Percentiles rank a stretch among this genome's conserved stretches.
phyloP scores from a whole-genome alignment of 2,329 filamentous ascomycete species.

The Aspergillus arachidicola region DNA sequence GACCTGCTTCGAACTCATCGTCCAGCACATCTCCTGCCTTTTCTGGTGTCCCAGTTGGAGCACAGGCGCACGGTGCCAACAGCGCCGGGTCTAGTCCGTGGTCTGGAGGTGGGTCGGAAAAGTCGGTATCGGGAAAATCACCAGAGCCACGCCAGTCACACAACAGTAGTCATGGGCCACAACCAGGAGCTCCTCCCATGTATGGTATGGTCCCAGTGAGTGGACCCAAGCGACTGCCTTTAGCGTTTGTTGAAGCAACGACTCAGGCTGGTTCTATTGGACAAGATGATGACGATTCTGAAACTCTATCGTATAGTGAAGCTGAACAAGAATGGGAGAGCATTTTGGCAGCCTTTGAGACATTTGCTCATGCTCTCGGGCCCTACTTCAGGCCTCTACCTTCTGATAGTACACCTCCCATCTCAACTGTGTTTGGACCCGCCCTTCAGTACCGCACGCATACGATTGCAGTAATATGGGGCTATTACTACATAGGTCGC shows the following conservation, averaged over 20 bases:
- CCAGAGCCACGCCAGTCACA: slow-evolving; percentile 17
- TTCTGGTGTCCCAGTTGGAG: slow-evolving; percentile 16
- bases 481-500: slow-evolving; percentile 80
- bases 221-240: slow-evolving; percentile 47
- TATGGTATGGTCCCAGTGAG: slow-evolving; percentile 52
- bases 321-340: slow-evolving; percentile 76
- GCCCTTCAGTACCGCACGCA: slow-evolving; percentile 82
- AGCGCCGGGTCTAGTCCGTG: slow-evolving; percentile 15
- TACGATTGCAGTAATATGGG: slow-evolving; percentile 85
- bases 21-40: slow-evolving; percentile 6
- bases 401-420: slow-evolving; percentile 64
- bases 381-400: slow-evolving; percentile 75
- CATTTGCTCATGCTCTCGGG: slow-evolving; percentile 62
- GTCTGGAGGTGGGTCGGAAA: slow-evolving; percentile 10
- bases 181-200: slow-evolving; percentile 41
- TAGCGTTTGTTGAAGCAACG: slow-evolving; percentile 57
- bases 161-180: slow-evolving; percentile 9
- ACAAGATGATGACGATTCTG: slow-evolving; percentile 56
- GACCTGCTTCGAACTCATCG: slow-evolving; percentile 9
- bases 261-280: slow-evolving; percentile 18
- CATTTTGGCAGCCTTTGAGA: slow-evolving; percentile 45
- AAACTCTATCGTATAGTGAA: slow-evolving; percentile 66
- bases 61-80: slow-evolving; percentile 2
- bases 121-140: slow-evolving; percentile 1
- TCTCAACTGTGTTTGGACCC: slow-evolving; percentile 76